phyloP scores from a whole-genome alignment of 345 rosid genomes.

The Salix koriyanagi region DNA sequence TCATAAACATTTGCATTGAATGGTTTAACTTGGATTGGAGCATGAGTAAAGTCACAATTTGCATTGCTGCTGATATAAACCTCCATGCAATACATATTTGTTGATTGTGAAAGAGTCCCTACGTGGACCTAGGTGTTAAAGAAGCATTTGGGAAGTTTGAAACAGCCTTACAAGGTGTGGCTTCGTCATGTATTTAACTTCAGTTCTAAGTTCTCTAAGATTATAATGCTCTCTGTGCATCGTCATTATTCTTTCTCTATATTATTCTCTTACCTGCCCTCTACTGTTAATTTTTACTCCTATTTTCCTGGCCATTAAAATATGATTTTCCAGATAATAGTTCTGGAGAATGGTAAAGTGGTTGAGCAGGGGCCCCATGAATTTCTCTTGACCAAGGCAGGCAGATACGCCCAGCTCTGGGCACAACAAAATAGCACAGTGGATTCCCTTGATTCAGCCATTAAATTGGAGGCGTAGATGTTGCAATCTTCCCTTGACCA shows the following conservation, averaged over 20 bases:
- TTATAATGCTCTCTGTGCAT: background rate
- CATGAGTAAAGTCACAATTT: background rate
- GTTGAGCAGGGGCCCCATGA: slow-evolving; percentile 94
- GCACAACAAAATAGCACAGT: slow-evolving; percentile 70
- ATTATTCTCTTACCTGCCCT: background rate
- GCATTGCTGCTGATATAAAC: background rate
- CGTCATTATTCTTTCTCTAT: background rate
- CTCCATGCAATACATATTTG: background rate
- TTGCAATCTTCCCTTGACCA: background rate
- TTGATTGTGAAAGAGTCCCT: background rate
- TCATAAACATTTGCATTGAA: background rate
- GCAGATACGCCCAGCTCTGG: slow-evolving; percentile 98
- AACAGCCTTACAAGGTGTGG: background rate
- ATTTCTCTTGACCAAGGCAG: slow-evolving; percentile 60
- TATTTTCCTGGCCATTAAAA: background rate
- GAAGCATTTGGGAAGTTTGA: background rate
- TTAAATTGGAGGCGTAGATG: slow-evolving; percentile 38
- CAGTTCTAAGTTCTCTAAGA: background rate
- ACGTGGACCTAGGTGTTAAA: background rate
- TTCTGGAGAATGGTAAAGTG: slow-evolving; percentile 88
- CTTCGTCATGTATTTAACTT: background rate
- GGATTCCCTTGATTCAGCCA: slow-evolving; percentile 56
- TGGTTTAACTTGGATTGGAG: background rate
- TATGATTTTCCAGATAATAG: slow-evolving; percentile 68
- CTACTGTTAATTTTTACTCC: background rate